Evolutionary conservation across 2,329 filamentous ascomycete genomes (phyloP), one percentile per base, ranked within the genome.

Genomic region (Fusarium nelsonii): DNA sequence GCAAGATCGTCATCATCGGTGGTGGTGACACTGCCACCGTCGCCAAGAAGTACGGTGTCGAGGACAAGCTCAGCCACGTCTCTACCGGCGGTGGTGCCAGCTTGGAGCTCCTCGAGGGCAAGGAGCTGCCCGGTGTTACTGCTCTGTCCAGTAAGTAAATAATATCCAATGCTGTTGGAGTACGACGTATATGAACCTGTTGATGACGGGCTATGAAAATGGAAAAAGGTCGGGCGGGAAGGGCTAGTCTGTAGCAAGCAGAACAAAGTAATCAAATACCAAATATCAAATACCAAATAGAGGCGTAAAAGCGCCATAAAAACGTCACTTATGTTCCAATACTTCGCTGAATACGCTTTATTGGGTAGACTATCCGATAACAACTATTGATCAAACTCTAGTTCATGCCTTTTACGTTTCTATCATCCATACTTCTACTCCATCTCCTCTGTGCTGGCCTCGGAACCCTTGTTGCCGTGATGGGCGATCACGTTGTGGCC

Each of bases 11-110:
- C 81, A 98, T 99, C 84, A 97, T 99, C 71, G 96, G 96, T 68
- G 96, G 96, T 81, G 96, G 96, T 82, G 96, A 99, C 83, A 99
- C 96, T 52, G 96, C 96, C 51, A 99, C 96, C 64, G 96, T 98
- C 48, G 96, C 96, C 56, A 95, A 94, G 81, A 97, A 99, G 87
- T 99, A 97, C 81, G 91, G 91, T 57, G 95, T 93, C 69, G 96
- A 99, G 87, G 90, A 93, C 83, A 97, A 98, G 90, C 88, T 98
- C 78, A 97, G 94, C 85, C 96, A 99, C 85, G 96, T 99, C 69
- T 97, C 94, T 51, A 99, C 96, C 33, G 96, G 96, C 74, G 96
- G 96, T 78, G 96, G 96, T 84, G 96, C 96, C 73, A 95, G 91
- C 75, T 86, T 99, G 78, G 96, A 99, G 87, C 86, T 99, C 76